Percentiles rank a stretch among this genome's conserved stretches.
These are phyloP conservation scores for Aspergillus alliaceus DNA, from an alignment of 2,329 filamentous ascomycete species.

Conservation along the genomic window DNA sequence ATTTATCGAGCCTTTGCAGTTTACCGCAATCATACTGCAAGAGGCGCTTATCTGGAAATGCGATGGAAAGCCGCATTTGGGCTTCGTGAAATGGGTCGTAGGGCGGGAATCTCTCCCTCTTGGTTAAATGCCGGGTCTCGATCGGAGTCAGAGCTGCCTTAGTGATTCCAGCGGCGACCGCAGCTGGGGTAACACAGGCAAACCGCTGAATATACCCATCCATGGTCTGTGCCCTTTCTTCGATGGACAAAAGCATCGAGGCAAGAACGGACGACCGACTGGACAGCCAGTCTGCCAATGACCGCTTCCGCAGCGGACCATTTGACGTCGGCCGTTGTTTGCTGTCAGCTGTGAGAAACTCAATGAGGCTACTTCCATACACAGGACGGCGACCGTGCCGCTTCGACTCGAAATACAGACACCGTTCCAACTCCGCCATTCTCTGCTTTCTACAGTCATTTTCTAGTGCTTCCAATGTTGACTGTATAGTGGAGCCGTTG, in stretches of 20 bases:
- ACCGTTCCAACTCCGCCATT: slow-evolving; percentile 77
- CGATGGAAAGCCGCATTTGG: slow-evolving; percentile 88
- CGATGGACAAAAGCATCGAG: slow-evolving; percentile 69
- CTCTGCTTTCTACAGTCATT: slow-evolving; percentile 67
- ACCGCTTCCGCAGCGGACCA: slow-evolving; percentile 60
- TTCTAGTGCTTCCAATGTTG: slow-evolving; percentile 71
- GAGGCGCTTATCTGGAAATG: slow-evolving; percentile 94
- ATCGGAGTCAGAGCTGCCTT: slow-evolving; percentile 66
- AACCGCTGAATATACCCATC: slow-evolving; percentile 81
- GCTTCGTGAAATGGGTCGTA: slow-evolving; percentile 89
- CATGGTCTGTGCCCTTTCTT: slow-evolving; percentile 69
- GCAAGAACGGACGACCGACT: slow-evolving; percentile 58
- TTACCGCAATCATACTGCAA: slow-evolving; percentile 98
- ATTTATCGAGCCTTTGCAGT: slow-evolving; percentile 81
- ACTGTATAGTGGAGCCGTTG: slow-evolving; percentile 67
- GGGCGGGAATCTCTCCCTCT: slow-evolving; percentile 53
- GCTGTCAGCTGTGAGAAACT: slow-evolving; percentile 67
- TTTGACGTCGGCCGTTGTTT: slow-evolving; percentile 60
- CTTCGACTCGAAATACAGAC: slow-evolving; percentile 76
- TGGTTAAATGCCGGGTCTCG: slow-evolving; percentile 49
- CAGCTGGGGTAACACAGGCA: slow-evolving; percentile 86
- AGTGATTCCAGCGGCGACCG: slow-evolving; percentile 76
- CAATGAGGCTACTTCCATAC: slow-evolving; percentile 77
- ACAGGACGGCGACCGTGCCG: slow-evolving; percentile 78
- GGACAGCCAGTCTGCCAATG: slow-evolving; percentile 73